These are phyloP conservation scores for Biscutella laevigata DNA, from an alignment of 441 rosid species.

Conservation along the genomic window DNA sequence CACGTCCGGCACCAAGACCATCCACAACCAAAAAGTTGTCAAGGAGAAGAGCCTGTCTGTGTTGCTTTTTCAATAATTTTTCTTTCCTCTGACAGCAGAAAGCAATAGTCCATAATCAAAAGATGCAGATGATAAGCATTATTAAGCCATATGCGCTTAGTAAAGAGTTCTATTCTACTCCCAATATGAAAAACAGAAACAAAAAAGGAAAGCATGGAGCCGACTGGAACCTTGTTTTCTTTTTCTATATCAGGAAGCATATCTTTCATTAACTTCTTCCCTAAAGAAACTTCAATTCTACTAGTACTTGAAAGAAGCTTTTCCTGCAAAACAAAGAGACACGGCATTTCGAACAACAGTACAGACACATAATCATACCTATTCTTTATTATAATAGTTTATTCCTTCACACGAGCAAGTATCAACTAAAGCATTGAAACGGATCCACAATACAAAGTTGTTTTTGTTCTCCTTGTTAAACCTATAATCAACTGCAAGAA, in stretches of 20 bases:
- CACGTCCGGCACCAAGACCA: conserved; percentile 82
- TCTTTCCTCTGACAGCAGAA: conserved; percentile 67
- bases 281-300: conserved; percentile 76
- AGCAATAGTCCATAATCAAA: background rate
- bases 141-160: background rate
- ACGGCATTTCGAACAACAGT: background rate
- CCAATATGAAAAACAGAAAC: conserved; percentile 4
- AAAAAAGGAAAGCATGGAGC: background rate
- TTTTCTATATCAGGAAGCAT: conserved; percentile 96
- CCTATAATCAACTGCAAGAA: conserved; percentile 9
- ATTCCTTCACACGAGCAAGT: background rate
- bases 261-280: conserved; percentile 83
- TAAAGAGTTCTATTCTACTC: background rate
- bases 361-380: background rate
- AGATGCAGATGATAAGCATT: conserved; percentile 7
- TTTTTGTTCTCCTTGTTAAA: background rate
- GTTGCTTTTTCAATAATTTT: conserved; percentile 87
- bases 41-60: conserved; percentile 89
- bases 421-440: background rate
- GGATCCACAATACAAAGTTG: background rate
- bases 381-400: background rate
- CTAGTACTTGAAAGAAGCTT: conserved; percentile 77
- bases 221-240: conserved; percentile 73
- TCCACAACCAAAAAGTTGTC: conserved; percentile 69
- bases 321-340: conserved; percentile 52